phyloP scores from a whole-genome alignment of 208 protist genomes.

The Naegleria gruberi region DNA sequence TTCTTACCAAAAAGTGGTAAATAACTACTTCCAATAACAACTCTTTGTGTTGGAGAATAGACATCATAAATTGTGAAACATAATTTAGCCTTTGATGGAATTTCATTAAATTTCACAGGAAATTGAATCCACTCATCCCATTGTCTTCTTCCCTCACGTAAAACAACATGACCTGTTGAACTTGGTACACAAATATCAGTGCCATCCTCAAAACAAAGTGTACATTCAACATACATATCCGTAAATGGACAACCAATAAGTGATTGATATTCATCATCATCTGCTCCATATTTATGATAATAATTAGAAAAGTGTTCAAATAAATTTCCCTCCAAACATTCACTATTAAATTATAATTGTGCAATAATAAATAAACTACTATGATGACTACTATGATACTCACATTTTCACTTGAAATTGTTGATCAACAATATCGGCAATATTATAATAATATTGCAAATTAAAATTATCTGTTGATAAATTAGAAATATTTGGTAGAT shows the following conservation, averaged over 20 bases:
- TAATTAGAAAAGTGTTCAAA: not conserved
- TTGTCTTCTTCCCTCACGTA: slow-evolving; percentile 23
- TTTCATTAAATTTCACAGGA: not conserved
- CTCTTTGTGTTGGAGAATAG: not conserved
- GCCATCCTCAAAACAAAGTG: not conserved
- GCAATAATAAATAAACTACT: not conserved
- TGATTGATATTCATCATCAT: not conserved
- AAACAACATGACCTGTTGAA: not conserved
- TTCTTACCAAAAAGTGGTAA: slow-evolving; percentile 13
- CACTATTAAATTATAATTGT: not conserved
- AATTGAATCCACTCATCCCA: slow-evolving; percentile 17
- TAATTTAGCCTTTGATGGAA: not conserved
- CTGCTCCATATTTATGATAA: not conserved
- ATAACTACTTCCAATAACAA: not conserved
- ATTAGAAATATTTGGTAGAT: not conserved
- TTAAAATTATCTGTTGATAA: not conserved
- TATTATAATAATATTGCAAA: not conserved
- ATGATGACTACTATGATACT: not conserved
- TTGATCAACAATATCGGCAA: not conserved
- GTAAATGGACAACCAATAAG: not conserved
- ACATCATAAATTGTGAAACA: slow-evolving; percentile 13
- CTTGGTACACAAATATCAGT: not conserved
- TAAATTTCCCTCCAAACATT: not conserved
- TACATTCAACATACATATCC: not conserved
- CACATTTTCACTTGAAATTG: not conserved